Evolutionary conservation across 2,329 filamentous ascomycete species (phyloP), one percentile per base, ranked within the genome.

Genomic region (Fonsecaea pedrosoi): DNA sequence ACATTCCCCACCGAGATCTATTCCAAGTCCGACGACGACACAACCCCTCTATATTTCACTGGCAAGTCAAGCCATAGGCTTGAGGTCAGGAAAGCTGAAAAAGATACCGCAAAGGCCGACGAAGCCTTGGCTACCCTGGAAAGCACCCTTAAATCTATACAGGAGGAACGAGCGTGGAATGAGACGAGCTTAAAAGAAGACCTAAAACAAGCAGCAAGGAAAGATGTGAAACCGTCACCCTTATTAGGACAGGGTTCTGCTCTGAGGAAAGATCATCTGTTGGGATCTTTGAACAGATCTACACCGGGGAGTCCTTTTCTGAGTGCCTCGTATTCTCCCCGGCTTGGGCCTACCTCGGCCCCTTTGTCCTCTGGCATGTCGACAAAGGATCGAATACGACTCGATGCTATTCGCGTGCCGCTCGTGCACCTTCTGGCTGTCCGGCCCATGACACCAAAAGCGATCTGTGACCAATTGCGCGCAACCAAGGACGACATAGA

Each of bases 81-180:
- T 40, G 81, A 82, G 71, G 82, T 87, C 40, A 81, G 84, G 73
- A 84, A 84, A 76, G 83, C 83, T 45, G 81, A 84, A 74, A 80
- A 84, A 74, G 83, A 81, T 40, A 85, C 83, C 53, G 83, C 84
- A 34, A 84, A 83, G 68, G 83, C 83, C 45, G 87, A 89, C 75
- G 83, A 84, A 67, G 87, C 87, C 34, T 76, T 89, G 75, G 85
- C 85, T 61, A 83, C 82, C 45, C 79, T 89, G 62, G 83, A 87
- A 76, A 85, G 82, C 74, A 87, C 82, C 73, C 80, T 89, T 75
- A 87, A 83, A 67, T 83, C 85, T 25, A 82, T 86, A 60, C 81
- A 87, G 73, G 81, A 87, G 73, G 82, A 86, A 70, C 88, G 87
- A 77, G 83, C 87, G 76, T 86, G 86, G 42, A 87, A 86, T 75